Evolutionary conservation across 192 early-diverging fungal genomes (phyloP), one percentile per base, ranked within the genome.

Genomic region (Gigaspora rosea): DNA sequence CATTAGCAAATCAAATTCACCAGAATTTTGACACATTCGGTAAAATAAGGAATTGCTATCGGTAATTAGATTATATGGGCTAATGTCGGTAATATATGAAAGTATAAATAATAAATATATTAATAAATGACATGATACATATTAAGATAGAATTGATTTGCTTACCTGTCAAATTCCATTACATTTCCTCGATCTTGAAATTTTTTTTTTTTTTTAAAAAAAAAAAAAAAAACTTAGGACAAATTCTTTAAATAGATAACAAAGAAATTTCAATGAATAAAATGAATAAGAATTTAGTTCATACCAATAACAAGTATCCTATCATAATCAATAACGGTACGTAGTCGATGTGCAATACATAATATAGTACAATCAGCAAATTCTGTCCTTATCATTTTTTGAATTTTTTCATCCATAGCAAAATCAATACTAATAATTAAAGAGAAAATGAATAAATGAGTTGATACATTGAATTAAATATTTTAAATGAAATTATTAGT

Each of bases 241-340:
- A 2, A 75, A 9, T 18, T 6, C n/a, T 32, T 9, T 2, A 41
- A 54, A 32, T 11, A n/a, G 15, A 20, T 20, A 0, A 48, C 62
- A 46, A 32, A 52, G 9, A 27, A 27, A 27, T 27, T 27, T 1
- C n/a, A 3, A 15, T 51, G 15, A 51, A 51, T 50, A 50, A 12
- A 52, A 15, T 52, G 15, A 65, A 27, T 27, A 16, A 54, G 9
- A 41, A 18, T 27, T 56, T n/a, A 33, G 57, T 41, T 47, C 71
- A 48, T 73, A 73, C 71, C 56, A 33, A 85, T 77, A 32, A 95
- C 94, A 22, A 95, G 59, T 8, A 97, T 90, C 32, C 90, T 84
- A 85, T 97, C 95, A 78, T 94, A 96, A 70, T 92, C 92, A 64
- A 93, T 92, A n/a, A 97, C 89, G 3, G 96, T 95, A 70, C 89